These are phyloP conservation scores for Schizophyllum amplum DNA, from an alignment of 1,284 basidiomycete genomes.

Conservation along the genomic window DNA sequence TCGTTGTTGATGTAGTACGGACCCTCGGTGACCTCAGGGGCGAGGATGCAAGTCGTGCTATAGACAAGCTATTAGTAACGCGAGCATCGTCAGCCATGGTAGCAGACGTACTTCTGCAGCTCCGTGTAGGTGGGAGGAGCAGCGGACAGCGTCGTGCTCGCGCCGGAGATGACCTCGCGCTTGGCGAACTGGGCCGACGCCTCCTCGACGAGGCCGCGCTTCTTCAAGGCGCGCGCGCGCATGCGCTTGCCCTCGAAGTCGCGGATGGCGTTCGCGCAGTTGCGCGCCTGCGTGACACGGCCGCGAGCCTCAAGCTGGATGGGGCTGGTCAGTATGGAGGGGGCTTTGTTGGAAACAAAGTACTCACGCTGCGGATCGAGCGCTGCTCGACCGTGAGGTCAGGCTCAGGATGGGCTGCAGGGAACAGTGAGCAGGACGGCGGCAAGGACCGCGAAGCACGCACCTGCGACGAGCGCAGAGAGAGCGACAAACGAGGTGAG, in stretches of 20 bases:
- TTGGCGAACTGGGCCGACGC: neutral
- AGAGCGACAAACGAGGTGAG: neutral
- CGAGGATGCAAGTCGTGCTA: conserved; percentile 10
- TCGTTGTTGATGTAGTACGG: conserved; percentile 36
- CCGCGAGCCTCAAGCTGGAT: conserved; percentile 6
- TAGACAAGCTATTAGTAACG: neutral
- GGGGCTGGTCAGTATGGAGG: neutral
- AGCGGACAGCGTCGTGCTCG: conserved; percentile 10
- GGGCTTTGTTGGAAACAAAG: too few species aligned
- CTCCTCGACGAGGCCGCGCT: conserved; percentile 1
- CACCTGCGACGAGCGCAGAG: neutral
- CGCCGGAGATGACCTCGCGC: neutral
- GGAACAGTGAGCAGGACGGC: neutral
- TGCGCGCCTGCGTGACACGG: conserved; percentile 14
- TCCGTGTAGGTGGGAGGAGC: conserved; percentile 9
- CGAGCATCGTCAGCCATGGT: neutral
- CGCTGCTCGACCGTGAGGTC: neutral
- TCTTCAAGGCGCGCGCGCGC: conserved; percentile 13
- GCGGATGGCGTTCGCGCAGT: conserved; percentile 15
- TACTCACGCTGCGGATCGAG: neutral
- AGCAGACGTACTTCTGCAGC: conserved; percentile 7
- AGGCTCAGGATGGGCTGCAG: neutral
- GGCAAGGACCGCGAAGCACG: too few species aligned
- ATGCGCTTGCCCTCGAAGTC: conserved; percentile 14
- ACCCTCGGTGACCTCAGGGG: conserved; percentile 10